Percentiles rank a stretch among this genome's conserved stretches.
Conservation (phyloP, 768 basidiomycete species). For the Amanita brunnescens region DNA sequence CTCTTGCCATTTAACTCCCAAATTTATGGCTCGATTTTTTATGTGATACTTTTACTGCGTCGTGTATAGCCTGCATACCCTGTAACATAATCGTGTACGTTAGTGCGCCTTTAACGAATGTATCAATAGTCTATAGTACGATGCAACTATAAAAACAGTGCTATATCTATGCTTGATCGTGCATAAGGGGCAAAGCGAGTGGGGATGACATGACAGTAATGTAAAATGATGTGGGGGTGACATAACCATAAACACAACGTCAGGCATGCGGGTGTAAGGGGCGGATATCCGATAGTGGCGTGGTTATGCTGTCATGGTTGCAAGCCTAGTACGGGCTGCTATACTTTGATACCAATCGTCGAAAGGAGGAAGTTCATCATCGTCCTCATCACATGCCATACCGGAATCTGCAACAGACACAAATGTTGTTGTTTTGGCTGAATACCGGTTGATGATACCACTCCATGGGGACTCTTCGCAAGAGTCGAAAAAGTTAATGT, state of each 20-base stretch:
- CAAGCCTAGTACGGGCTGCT: constrained; percentile 11
- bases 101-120: neutral
- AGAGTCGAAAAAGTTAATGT: neutral
- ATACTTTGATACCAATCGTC: constrained; percentile 32
- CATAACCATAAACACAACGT: neutral
- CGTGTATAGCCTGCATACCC: constrained; percentile 2
- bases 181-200: constrained; percentile 1
- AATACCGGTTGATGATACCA: neutral
- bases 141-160: constrained; percentile 1
- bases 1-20: too few relatives aligned
- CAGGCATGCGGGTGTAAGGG: neutral
- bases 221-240: neutral
- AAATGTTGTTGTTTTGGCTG: neutral
- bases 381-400: constrained; percentile 20
- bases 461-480: neutral
- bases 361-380: constrained; percentile 31
- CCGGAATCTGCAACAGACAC: constrained; percentile 8
- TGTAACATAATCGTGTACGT: neutral
- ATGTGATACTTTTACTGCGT: neutral
- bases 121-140: constrained; percentile 1
- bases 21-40: too few relatives aligned
- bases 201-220: neutral
- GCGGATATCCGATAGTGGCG: neutral
- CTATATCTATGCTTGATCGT: neutral
- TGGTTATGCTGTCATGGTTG: neutral